Evolutionary conservation across 768 basidiomycete species (phyloP), one percentile per base, ranked within the genome.

Genomic region (Clathrus columnatus): DNA sequence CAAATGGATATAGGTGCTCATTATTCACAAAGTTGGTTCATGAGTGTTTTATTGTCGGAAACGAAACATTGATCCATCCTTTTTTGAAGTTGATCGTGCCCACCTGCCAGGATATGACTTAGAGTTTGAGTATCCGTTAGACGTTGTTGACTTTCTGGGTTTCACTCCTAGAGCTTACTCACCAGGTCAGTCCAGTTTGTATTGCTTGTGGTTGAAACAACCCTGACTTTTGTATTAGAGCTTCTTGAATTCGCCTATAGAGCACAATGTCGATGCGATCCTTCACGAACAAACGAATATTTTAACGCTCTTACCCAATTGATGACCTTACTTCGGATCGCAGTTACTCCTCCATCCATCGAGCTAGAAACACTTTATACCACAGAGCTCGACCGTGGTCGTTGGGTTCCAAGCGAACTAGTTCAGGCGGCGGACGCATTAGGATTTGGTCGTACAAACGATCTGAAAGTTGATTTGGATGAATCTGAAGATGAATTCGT

Each of bases 241-340:
- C 71, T 88, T 11, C 74, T 92, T 51, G 72, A 72, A n/a, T 91
- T 88, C 65, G 87, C 83, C 0, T 92, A 91, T 62, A 68, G 83
- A 54, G 83, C 87, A 0, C 87, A 91, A 67, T 85, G 82, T 63
- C 84, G 87, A 57, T 92, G 90, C 67, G 82, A 91, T 62, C 87
- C 87, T 27, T 70, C 68, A 2, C 69, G 74, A 32, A 90, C 87
- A 0, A 60, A 80, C 4, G 64, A 69, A 14, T 85, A 89, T 65
- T 90, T 87, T 66, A 76, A 79, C 2, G 72, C 75, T 51, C 69
- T 91, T 42, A 73, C 71, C 27, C 67, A 68, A 42, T 72, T 89
- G 51, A 72, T 82, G 14, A 69, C 72, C 52, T 66, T 71, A 16
- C 70, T 87, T 57, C 70, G 78, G 51, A 71, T 52, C 75, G 75